Percentiles rank a stretch among this genome's conserved stretches.
These are phyloP conservation scores for Tetrapisispora pingtungensis DNA, from an alignment of 805 yeast genomes.

Conservation along the genomic window DNA sequence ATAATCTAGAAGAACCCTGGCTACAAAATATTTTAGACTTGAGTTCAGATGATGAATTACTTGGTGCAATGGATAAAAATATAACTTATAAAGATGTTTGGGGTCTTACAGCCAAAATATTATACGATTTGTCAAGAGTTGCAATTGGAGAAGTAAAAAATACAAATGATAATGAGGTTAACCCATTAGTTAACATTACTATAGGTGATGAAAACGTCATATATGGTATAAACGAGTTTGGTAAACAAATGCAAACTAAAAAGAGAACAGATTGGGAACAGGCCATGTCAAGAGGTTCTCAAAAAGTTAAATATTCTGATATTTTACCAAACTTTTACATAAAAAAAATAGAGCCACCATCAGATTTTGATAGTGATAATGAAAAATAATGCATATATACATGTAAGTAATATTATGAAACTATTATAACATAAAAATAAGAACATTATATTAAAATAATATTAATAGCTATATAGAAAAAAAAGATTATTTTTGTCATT, in stretches of 20 bases:
- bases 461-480: neutral
- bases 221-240: conserved; percentile 42
- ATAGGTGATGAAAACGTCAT: conserved; percentile 51
- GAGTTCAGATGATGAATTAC: conserved; percentile 45
- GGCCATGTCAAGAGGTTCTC: conserved; percentile 36
- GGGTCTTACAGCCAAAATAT: conserved; percentile 74
- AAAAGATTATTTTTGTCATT: too few relatives aligned
- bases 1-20: conserved; percentile 52
- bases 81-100: conserved; percentile 44
- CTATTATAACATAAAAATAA: too few relatives aligned
- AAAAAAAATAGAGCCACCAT: conserved; percentile 6
- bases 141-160: conserved; percentile 32
- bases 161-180: conserved; percentile 13
- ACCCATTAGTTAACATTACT: neutral
- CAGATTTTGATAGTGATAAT: conserved; percentile 1
- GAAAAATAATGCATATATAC: neutral
- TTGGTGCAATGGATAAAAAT: conserved; percentile 2
- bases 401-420: neutral
- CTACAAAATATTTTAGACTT: conserved; percentile 48
- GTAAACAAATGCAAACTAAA: conserved; percentile 42
- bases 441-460: too few relatives aligned
- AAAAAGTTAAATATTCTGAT: conserved; percentile 23
- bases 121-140: conserved; percentile 59
- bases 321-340: conserved; percentile 25
- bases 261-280: conserved; percentile 46